Evolutionary conservation across 2,329 filamentous ascomycete genomes (phyloP), one percentile per base, ranked within the genome.

Genomic region (Dothideomycetes sp.): DNA sequence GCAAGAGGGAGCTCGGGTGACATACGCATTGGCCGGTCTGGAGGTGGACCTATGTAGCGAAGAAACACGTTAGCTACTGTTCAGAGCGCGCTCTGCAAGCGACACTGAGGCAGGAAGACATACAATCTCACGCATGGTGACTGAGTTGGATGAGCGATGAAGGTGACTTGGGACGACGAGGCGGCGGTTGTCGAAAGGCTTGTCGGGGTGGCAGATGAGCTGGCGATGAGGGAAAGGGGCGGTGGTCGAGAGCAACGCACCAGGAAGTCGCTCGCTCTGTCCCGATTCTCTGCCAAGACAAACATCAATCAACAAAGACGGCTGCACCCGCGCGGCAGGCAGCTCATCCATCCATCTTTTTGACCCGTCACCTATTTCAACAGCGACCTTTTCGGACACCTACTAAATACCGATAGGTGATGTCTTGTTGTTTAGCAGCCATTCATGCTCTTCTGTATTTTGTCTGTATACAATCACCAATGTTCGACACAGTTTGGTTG

Each of bases 21-120:
- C 80, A 73, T 80, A 95, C 89, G 76, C 91, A 96, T 81, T 98
- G 91, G 70, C 91, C 91, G 78, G 91, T 98, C 76, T 98, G 91
- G 61, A 98, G 87, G 73, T 98, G 91, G 72, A 96, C 89, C 89
- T 96, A 64, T 75, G 52, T 53, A n/a, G n/a, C n/a, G n/a, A 57
- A 61, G 60, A 67, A 63, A 50, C 47, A 52, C 49, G 61, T 76
- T 80, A 71, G 83, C 79, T 60, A 53, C 62, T 29, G 13, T 15
- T 25, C 8, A n/a, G 13, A 13, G 11, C 25, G 37, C 29, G 29
- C n/a, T n/a, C n/a, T n/a, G n/a, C 37, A 20, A 20, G 37, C 29
- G 22, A 33, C 20, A 40, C 28, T 17, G n/a, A 17, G 20, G 22
- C n/a, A 11, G n/a, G n/a, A 30, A 43, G 49, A 77, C 75, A 65